Percentiles rank a stretch among this genome's conserved stretches.
phyloP scores from a whole-genome alignment of 2,329 filamentous ascomycete genomes.

The Claviceps capensis region DNA sequence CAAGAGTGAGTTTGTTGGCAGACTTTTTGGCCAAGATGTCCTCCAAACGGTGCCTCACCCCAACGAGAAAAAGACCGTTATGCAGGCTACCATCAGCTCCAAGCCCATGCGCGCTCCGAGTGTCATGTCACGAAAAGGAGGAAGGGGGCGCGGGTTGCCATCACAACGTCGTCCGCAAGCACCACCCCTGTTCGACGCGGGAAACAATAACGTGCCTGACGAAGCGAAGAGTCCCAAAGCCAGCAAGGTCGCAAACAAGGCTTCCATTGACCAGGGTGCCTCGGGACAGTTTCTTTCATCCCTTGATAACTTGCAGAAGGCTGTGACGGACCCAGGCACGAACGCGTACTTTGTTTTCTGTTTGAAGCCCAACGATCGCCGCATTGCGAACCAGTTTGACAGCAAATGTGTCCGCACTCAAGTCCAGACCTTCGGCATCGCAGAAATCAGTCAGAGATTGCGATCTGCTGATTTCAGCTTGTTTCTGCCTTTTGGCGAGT shows the following conservation, averaged over 20 bases:
- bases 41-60: slow-evolving; percentile 89
- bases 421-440: slow-evolving; percentile 88
- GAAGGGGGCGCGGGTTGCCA: slow-evolving; percentile 24
- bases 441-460: slow-evolving; percentile 88
- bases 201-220: slow-evolving; percentile 22
- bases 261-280: slow-evolving; percentile 59
- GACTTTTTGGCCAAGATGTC: slow-evolving; percentile 92
- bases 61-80: slow-evolving; percentile 75
- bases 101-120: slow-evolving; percentile 88
- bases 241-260: slow-evolving; percentile 13
- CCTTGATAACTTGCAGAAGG: slow-evolving; percentile 81
- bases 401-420: slow-evolving; percentile 96
- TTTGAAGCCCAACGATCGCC: slow-evolving; percentile 88
- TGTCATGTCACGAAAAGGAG: slow-evolving; percentile 70
- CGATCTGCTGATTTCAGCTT: slow-evolving; percentile 90
- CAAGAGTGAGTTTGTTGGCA: slow-evolving; percentile 75
- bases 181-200: slow-evolving; percentile 10
- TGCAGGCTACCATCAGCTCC: slow-evolving; percentile 92
- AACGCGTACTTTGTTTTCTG: slow-evolving; percentile 97
- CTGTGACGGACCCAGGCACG: slow-evolving; percentile 65
- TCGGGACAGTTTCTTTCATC: slow-evolving; percentile 85
- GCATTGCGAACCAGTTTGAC: slow-evolving; percentile 97
- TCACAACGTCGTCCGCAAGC: slow-evolving; percentile 27
- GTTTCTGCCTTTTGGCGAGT: slow-evolving; percentile 92
- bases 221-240: slow-evolving; percentile 29